Conservation (phyloP, 2,329 filamentous ascomycete genomes). For the Xylariaceae sp. region DNA sequence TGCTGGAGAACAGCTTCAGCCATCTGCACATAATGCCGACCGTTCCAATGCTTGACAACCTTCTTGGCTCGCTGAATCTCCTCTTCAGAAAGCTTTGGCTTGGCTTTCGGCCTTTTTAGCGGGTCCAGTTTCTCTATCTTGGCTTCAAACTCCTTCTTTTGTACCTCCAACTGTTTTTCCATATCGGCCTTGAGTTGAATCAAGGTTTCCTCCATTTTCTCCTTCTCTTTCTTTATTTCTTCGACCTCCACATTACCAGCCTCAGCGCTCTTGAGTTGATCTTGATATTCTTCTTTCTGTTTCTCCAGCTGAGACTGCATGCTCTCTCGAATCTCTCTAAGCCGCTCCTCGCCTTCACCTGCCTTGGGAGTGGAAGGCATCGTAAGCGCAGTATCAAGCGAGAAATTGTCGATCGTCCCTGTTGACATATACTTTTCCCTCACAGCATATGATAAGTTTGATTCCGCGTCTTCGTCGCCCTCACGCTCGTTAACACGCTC, state of each 20-base stretch:
- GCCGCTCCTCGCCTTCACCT: constrained; percentile 74
- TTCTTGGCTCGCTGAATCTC: constrained; percentile 74
- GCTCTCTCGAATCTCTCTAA: constrained; percentile 78
- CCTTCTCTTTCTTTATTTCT: constrained; percentile 82
- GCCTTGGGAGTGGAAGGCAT: constrained; percentile 91
- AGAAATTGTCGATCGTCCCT: constrained; percentile 94
- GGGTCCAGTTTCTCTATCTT: constrained; percentile 79
- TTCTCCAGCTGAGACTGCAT: constrained; percentile 83
- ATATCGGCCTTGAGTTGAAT: constrained; percentile 83
- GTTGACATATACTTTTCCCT: constrained; percentile 96
- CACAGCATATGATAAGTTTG: constrained; percentile 82
- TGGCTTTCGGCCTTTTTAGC: constrained; percentile 64
- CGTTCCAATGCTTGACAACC: constrained; percentile 76
- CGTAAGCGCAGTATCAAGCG: constrained; percentile 89
- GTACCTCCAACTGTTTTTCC: constrained; percentile 81
- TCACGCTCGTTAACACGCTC: constrained; percentile 74
- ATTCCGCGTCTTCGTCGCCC: constrained; percentile 88
- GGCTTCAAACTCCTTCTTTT: constrained; percentile 83
- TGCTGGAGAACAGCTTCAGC: constrained; percentile 89
- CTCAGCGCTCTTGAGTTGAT: constrained; percentile 77
- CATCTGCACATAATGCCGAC: constrained; percentile 89
- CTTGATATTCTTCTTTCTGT: constrained; percentile 82
- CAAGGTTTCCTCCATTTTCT: constrained; percentile 82
- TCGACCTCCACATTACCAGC: constrained; percentile 79
- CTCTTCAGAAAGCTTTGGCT: constrained; percentile 69